Evolutionary conservation across 106 monocot genomes (phyloP).

Genomic region (Dactylorhiza incarnata): DNA sequence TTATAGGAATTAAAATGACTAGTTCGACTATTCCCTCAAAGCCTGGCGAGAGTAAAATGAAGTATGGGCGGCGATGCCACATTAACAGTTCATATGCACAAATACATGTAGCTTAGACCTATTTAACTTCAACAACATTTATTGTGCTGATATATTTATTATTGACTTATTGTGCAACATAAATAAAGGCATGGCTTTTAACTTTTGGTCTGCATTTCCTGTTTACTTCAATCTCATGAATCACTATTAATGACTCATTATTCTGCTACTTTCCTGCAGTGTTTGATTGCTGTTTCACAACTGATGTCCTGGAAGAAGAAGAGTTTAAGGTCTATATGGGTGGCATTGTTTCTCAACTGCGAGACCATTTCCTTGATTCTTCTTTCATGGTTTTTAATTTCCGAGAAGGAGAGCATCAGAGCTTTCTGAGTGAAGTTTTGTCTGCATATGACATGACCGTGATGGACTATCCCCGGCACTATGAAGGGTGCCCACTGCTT

Average conservation of each 20-base stretch:
- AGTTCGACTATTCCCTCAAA: no score
- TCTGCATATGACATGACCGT: slow-evolving; percentile 84
- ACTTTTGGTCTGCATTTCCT: neutral
- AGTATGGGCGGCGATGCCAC: no score
- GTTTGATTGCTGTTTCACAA: slow-evolving; percentile 90
- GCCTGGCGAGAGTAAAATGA: no score
- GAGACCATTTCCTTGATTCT: slow-evolving; percentile 64
- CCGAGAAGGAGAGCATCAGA: slow-evolving; percentile 59
- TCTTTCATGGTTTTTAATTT: slow-evolving; percentile 98
- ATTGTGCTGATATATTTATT: no score
- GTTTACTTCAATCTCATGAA: neutral
- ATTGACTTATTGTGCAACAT: no score
- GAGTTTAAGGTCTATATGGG: slow-evolving; percentile 63
- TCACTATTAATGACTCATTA: slow-evolving; percentile 1
- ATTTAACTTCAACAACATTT: no score
- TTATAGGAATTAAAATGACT: no score
- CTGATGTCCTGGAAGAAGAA: slow-evolving; percentile 57
- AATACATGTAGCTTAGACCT: no score
- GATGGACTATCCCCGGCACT: slow-evolving; percentile 89
- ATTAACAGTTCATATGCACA: no score
- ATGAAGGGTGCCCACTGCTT: slow-evolving; percentile 84
- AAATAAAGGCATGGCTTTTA: neutral
- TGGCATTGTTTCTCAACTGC: slow-evolving; percentile 64
- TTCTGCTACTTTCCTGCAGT: slow-evolving; percentile 34
- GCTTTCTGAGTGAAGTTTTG: slow-evolving; percentile 54